Percentiles rank a stretch among this genome's conserved stretches.
Conservation (phyloP, 805 yeast species). For the Hanseniaspora thailandica region DNA sequence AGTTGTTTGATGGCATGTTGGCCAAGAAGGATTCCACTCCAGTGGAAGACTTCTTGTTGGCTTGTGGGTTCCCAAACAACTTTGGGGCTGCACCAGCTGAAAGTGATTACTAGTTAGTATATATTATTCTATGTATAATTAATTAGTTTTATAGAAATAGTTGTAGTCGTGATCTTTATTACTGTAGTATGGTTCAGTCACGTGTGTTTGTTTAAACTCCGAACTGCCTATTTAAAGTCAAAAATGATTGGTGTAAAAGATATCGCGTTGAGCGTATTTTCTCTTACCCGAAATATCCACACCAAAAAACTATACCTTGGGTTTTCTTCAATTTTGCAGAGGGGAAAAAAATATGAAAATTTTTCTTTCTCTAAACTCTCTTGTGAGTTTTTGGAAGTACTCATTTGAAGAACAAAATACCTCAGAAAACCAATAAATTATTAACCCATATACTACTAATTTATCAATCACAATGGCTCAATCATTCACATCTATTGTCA, state of each 20-base stretch:
- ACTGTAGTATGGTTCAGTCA: no score
- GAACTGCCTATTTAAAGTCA: no score
- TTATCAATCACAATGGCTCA: constrained; percentile 25
- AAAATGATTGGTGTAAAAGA: no score
- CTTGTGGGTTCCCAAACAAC: constrained; percentile 55
- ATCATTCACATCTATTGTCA: constrained; percentile 57
- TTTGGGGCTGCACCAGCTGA: constrained; percentile 48
- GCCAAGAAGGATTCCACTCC: constrained; percentile 29
- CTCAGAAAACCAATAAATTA: constrained; percentile 1
- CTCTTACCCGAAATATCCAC: no score
- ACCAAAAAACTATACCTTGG: no score
- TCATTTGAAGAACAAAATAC: no score
- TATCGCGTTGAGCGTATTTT: no score
- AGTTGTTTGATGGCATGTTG: constrained; percentile 23
- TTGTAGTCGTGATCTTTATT: background rate
- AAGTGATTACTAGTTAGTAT: constrained; percentile 40
- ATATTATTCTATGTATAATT: background rate
- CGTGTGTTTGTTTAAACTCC: no score
- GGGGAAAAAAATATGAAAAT: no score
- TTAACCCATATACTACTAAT: background rate
- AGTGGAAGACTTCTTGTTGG: constrained; percentile 42
- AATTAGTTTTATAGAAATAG: background rate
- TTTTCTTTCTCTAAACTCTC: background rate
- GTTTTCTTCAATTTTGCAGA: no score
- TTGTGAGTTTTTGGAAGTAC: no score